Evolutionary conservation across 257 asterid genomes (phyloP).

Genomic region (Haberlea rhodopensis): DNA sequence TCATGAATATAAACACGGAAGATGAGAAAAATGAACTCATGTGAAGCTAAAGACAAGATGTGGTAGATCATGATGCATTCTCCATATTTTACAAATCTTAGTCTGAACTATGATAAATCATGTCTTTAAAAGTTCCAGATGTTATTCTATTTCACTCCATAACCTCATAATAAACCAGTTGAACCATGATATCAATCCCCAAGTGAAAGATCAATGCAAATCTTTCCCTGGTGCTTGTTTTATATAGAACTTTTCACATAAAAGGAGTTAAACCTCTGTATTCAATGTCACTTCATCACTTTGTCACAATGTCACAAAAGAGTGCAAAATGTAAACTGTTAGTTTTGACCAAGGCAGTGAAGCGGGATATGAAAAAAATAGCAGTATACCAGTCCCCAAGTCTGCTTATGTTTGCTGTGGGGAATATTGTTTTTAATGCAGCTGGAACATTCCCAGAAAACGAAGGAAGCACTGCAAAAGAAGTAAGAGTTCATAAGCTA

Average conservation of each 20-base stretch:
- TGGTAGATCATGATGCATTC: too few relatives aligned
- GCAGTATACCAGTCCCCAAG: slow-evolving; percentile 86
- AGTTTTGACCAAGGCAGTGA: slow-evolving; percentile 17
- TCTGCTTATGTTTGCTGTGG: slow-evolving; percentile 79
- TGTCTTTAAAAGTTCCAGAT: too few relatives aligned
- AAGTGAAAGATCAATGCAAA: too few relatives aligned
- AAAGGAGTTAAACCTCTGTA: neutral
- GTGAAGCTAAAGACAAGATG: too few relatives aligned
- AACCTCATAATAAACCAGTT: too few relatives aligned
- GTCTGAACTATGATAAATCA: too few relatives aligned
- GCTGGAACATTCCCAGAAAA: slow-evolving; percentile 99
- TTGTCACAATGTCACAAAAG: neutral
- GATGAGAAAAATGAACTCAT: too few relatives aligned
- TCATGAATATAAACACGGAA: too few relatives aligned
- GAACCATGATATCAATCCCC: too few relatives aligned
- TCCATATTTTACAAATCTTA: too few relatives aligned
- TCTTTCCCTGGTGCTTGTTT: too few relatives aligned
- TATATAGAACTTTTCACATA: neutral
- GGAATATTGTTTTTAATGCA: slow-evolving; percentile 65
- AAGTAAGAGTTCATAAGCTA: slow-evolving; percentile 25
- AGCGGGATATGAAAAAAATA: slow-evolving; percentile 13
- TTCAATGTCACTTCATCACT: neutral
- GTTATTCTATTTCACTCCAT: too few relatives aligned
- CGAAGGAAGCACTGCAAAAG: slow-evolving; percentile 79
- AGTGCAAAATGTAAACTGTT: neutral